Evolutionary conservation across 805 yeast species (phyloP).

Genomic region (Wickerhamomyces alni): DNA sequence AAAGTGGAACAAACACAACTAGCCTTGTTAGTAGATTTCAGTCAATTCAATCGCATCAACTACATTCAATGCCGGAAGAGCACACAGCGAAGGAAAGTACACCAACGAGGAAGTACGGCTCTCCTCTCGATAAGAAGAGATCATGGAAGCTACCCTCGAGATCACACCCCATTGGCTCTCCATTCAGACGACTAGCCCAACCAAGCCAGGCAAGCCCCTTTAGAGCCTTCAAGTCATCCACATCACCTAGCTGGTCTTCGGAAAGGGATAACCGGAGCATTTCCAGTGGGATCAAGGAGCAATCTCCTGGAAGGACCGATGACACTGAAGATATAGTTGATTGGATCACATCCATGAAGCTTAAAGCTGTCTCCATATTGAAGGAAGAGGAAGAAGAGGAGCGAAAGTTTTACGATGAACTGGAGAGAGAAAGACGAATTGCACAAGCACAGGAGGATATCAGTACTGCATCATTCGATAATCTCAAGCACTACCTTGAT

Average conservation of each 20-base stretch:
- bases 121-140: slow-evolving; percentile 15
- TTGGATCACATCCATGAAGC: slow-evolving; percentile 32
- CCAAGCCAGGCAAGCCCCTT: slow-evolving; percentile 8
- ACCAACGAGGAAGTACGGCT: slow-evolving; percentile 7
- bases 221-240: neutral
- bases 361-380: slow-evolving; percentile 26
- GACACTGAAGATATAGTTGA: slow-evolving; percentile 18
- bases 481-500: slow-evolving; percentile 14
- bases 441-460: slow-evolving; percentile 18
- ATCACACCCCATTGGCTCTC: slow-evolving; percentile 11
- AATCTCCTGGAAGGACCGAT: neutral
- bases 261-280: too few relatives aligned
- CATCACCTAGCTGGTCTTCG: too few relatives aligned
- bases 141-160: slow-evolving; percentile 19
- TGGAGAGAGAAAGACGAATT: slow-evolving; percentile 25
- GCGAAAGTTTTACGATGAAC: slow-evolving; percentile 27
- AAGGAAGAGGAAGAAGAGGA: slow-evolving; percentile 30
- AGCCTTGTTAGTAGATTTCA: too few relatives aligned
- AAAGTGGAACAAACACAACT: too few relatives aligned
- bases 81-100: neutral
- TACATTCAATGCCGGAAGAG: slow-evolving; percentile 1
- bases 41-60: too few relatives aligned
- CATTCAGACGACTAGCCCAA: slow-evolving; percentile 18
- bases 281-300: too few relatives aligned
- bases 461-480: slow-evolving; percentile 19